These are phyloP conservation scores for Leishmania braziliensis DNA, from an alignment of 208 protist genomes.

Conservation along the genomic window DNA sequence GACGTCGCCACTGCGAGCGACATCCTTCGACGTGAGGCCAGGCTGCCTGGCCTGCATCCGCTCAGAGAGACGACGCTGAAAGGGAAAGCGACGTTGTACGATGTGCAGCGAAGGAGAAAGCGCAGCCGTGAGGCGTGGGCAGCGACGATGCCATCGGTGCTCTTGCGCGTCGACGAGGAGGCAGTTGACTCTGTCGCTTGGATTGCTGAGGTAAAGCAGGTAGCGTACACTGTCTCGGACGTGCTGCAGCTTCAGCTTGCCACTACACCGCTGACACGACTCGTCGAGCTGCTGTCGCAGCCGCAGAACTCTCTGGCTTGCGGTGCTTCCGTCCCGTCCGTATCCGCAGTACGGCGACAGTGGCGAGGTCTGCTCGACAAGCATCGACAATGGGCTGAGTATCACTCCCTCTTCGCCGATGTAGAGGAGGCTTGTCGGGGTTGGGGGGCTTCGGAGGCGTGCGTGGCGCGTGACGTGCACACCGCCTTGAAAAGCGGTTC, in stretches of 20 bases:
- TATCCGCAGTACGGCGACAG: conserved; percentile 8
- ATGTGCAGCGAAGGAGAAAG: conserved; percentile 26
- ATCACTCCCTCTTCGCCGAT: conserved; percentile 31
- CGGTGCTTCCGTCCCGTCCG: neutral
- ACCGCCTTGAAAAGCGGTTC: conserved; percentile 25
- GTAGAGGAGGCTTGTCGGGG: conserved; percentile 20
- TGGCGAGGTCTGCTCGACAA: conserved; percentile 29
- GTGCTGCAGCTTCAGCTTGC: conserved; percentile 44
- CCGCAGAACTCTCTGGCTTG: neutral
- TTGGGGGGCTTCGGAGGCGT: conserved; percentile 25
- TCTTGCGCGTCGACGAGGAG: conserved; percentile 15
- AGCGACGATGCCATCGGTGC: conserved; percentile 29
- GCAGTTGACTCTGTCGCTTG: conserved; percentile 31
- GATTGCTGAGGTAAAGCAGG: conserved; percentile 39
- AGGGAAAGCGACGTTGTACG: conserved; percentile 40
- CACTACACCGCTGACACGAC: conserved; percentile 24
- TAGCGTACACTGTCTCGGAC: conserved; percentile 32
- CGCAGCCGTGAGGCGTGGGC: conserved; percentile 21
- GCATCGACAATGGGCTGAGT: conserved; percentile 28
- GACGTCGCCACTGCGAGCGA: conserved; percentile 37
- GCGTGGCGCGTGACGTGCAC: conserved; percentile 34
- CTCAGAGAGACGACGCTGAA: conserved; percentile 51
- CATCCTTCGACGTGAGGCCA: conserved; percentile 44
- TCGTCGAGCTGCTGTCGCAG: conserved; percentile 30
- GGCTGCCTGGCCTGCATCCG: conserved; percentile 62